Evolutionary conservation across 768 basidiomycete species (phyloP).

Genomic region (Tricholoma saponaceum): DNA sequence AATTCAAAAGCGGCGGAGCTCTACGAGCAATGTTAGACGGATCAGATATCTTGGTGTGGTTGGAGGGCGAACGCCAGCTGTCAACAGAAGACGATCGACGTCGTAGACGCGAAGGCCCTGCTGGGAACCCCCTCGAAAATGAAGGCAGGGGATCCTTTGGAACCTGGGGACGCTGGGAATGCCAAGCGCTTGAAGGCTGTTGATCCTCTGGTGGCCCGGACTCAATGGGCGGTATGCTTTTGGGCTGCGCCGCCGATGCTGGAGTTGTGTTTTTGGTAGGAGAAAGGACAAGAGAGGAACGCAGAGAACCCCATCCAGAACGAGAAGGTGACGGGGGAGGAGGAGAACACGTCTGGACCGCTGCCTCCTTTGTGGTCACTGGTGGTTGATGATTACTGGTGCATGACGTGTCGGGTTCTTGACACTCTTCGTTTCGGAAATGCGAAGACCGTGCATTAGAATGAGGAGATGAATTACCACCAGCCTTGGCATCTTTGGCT

Average conservation of each 20-base stretch:
- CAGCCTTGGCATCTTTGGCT: background rate
- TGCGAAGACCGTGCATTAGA: background rate
- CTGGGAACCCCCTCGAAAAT: background rate
- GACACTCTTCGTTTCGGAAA: background rate
- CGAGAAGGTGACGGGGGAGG: background rate
- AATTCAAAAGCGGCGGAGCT: background rate
- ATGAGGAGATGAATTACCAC: background rate
- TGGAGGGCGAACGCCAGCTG: background rate
- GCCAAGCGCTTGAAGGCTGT: background rate
- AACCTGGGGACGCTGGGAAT: background rate
- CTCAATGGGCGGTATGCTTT: background rate
- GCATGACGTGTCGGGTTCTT: background rate
- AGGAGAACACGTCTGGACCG: background rate
- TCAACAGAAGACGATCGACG: background rate
- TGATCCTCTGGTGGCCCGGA: background rate
- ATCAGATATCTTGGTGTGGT: background rate
- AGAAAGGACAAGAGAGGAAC: background rate
- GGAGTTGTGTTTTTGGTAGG: background rate
- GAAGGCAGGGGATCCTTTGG: background rate
- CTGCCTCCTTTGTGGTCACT: background rate
- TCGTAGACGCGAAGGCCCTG: background rate
- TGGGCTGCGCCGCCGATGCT: background rate
- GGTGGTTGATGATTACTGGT: background rate
- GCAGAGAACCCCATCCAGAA: background rate
- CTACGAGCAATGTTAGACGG: background rate